Percentiles rank a stretch among this genome's conserved stretches.
Evolutionary conservation across 2,329 filamentous ascomycete genomes (phyloP).

Genomic region (Hymenoscyphus repandus): DNA sequence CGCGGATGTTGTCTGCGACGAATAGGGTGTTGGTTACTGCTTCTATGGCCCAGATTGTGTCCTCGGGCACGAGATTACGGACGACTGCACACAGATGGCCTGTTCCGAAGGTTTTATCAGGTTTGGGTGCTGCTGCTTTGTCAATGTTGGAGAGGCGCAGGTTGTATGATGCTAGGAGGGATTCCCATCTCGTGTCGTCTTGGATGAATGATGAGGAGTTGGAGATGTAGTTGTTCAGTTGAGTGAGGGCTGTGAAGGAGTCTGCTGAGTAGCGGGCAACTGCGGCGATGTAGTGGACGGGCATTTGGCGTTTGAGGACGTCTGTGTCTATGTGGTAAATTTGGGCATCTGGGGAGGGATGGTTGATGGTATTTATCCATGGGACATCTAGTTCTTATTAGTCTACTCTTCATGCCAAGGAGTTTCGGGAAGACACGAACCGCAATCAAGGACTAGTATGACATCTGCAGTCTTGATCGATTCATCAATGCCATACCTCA

Average conservation of each 20-base stretch:
- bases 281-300: constrained; percentile 65
- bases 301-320: constrained; percentile 62
- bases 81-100: constrained; percentile 43
- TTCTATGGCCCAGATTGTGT: constrained; percentile 73
- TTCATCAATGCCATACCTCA: constrained; percentile 70
- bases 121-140: constrained; percentile 49
- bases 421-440: constrained; percentile 12
- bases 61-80: constrained; percentile 50
- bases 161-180: constrained; percentile 52
- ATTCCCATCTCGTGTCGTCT: constrained; percentile 42
- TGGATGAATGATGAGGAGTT: constrained; percentile 28
- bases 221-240: constrained; percentile 60
- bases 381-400: constrained; percentile 61
- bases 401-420: not conserved
- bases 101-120: constrained; percentile 51
- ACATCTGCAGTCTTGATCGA: constrained; percentile 72
- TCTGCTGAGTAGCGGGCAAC: constrained; percentile 63
- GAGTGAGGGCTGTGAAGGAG: constrained; percentile 57
- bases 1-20: constrained; percentile 66
- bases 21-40: constrained; percentile 67
- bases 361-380: constrained; percentile 78
- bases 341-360: constrained; percentile 45
- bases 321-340: constrained; percentile 63
- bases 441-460: constrained; percentile 77
- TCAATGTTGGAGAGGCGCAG: constrained; percentile 56